phyloP scores from a whole-genome alignment of 441 rosid genomes.

The Codiaeum variegatum region DNA sequence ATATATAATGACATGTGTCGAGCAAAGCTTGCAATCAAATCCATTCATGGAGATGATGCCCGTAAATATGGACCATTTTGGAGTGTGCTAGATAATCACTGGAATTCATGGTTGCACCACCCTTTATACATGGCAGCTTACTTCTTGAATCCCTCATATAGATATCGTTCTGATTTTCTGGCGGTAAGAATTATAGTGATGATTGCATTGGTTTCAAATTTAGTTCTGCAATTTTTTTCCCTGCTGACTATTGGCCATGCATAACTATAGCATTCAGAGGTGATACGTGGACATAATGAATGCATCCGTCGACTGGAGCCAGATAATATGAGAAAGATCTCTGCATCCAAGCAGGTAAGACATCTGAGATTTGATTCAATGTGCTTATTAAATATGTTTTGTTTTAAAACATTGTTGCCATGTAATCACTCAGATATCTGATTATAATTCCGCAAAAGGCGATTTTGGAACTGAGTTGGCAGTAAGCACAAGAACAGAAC shows the following conservation, averaged over 20 bases:
- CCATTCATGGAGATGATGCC: conserved; percentile 64
- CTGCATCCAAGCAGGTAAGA: conserved; percentile 84
- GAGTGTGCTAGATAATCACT: conserved; percentile 69
- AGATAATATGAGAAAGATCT: conserved; percentile 59
- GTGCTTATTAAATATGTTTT: not conserved
- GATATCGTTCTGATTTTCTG: conserved; percentile 67
- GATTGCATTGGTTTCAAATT: conserved; percentile 3
- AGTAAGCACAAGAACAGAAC: conserved; percentile 65
- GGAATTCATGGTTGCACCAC: conserved; percentile 73
- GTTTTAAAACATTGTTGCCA: not conserved
- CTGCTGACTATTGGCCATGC: conserved; percentile 2
- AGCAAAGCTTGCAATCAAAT: conserved; percentile 66
- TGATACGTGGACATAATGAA: conserved; percentile 80
- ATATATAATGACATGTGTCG: conserved; percentile 64
- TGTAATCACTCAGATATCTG: conserved; percentile 51
- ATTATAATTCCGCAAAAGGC: conserved; percentile 66
- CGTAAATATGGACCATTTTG: conserved; percentile 75
- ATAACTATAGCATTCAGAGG: conserved; percentile 61
- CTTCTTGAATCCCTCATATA: conserved; percentile 82
- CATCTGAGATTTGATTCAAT: not conserved
- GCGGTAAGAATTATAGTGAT: conserved; percentile 42
- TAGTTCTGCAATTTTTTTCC: conserved; percentile 8
- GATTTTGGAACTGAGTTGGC: conserved; percentile 86
- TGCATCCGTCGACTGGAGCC: conserved; percentile 79
- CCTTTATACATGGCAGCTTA: conserved; percentile 89